Base-by-base conservation (phyloP, 2,329 filamentous ascomycete species). In the Fusarium sp. region DNA sequence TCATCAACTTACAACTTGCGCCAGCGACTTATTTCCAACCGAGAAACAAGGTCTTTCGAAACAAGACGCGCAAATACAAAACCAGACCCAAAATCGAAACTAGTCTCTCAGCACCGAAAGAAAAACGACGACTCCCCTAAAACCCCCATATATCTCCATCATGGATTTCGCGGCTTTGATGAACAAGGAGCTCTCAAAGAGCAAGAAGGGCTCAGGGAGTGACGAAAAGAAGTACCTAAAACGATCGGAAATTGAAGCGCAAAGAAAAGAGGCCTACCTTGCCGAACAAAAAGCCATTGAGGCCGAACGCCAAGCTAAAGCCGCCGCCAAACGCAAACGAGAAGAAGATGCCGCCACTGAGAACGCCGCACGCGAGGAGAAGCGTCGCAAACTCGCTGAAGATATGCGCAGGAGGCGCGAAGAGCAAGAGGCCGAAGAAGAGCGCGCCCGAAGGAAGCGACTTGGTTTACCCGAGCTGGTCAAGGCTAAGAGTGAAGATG, bases 131-230 rank as follows among this genome's bases (percentile, higher is more conserved):
- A 11, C 19, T 30, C 14, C 17, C 25, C 14, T 6, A 4, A 54
- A 54, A 37, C 49, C 23, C 17, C 11, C 7, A 47, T 40, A 20
- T 23, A 40, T 30, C 11, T 65, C 76, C 30, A 84, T 65, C 71
- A 99, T 99, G 96, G 94, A 99, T 80, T 99, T 99, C 83, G 94
- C 94, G 64, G 88, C 93, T 35, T 83, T 99, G 47, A 97, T 99
- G 93, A 89, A 92, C 75, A 92, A 93, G 76, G 94, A 97, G 80
- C 96, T 99, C 75, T 88, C 92, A 74, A 96, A 96, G 79, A 85
- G 90, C 71, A 93, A 93, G 78, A 81, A 85, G 55, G 70, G 80
- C 41, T 70, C 80, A 37, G 71, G 81, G 52, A 67, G 79, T 35
- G 78, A 81, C 17, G 74, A 79, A 39, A 90, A 91, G 74, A 97